A percentile compares a stretch with the other conserved stretches of the same genome.
These are phyloP conservation scores for Cardamine occulta DNA, from an alignment of 345 rosid genomes.

Conservation along the genomic window DNA sequence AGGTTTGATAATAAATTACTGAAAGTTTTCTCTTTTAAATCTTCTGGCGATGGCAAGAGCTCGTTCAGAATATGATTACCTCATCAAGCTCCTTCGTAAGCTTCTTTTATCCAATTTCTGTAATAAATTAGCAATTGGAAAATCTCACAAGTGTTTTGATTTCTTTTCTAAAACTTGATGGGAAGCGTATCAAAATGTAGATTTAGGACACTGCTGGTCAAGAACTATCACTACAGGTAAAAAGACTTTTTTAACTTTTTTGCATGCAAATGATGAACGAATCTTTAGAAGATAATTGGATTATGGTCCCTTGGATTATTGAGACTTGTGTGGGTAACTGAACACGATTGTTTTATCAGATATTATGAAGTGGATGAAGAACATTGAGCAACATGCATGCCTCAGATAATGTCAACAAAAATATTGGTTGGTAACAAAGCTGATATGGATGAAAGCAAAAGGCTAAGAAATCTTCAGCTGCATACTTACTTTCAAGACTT, in stretches of 20 bases:
- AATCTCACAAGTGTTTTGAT: constrained; percentile 2
- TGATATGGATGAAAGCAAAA: constrained; percentile 98
- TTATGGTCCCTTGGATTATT: constrained; percentile 2
- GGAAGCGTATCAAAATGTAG: constrained; percentile 73
- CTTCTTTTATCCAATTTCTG: background rate
- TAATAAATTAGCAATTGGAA: background rate
- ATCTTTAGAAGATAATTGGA: background rate
- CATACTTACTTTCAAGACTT: background rate
- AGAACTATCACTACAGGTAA: constrained; percentile 82
- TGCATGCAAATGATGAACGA: background rate
- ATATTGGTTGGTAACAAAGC: constrained; percentile 97
- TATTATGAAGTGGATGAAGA: constrained; percentile 98
- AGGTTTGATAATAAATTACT: background rate
- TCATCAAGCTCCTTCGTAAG: constrained; percentile 55
- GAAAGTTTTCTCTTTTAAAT: background rate
- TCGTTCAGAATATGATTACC: constrained; percentile 62
- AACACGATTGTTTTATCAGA: constrained; percentile 51
- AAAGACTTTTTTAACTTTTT: background rate
- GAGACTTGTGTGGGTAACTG: constrained; percentile 15
- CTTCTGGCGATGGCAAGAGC: constrained; percentile 52
- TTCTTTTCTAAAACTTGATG: constrained; percentile 51
- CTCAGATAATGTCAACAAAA: constrained; percentile 91
- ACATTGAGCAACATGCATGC: constrained; percentile 88
- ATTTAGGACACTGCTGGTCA: constrained; percentile 96
- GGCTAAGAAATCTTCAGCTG: constrained; percentile 51